A percentile compares a stretch with the other conserved stretches of the same genome.
Evolutionary conservation across 306 rosid species (phyloP).

Genomic region (Luffa aegyptiaca): DNA sequence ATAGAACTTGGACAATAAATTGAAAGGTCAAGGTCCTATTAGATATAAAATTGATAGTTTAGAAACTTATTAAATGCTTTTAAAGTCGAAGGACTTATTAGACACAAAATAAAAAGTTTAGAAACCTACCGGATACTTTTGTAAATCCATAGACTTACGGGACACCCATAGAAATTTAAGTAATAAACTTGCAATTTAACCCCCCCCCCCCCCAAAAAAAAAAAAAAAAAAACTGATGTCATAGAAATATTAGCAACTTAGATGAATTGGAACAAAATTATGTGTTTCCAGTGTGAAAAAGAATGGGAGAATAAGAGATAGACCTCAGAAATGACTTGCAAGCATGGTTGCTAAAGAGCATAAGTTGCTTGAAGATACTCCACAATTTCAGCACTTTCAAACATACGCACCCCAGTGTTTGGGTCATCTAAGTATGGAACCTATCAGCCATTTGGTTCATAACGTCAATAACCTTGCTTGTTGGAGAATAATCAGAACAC

Average conservation of each 20-base stretch:
- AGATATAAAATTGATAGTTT: not conserved
- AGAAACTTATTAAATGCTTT: not conserved
- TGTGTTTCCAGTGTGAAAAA: not conserved
- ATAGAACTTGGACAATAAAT: not conserved
- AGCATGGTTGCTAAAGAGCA: conserved; percentile 33
- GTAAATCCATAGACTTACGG: too few relatives aligned
- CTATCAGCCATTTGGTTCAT: conserved; percentile 30
- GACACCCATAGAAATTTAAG: too few relatives aligned
- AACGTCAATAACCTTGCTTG: not conserved
- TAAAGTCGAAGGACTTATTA: not conserved
- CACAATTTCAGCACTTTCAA: conserved; percentile 86
- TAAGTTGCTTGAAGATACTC: conserved; percentile 81
- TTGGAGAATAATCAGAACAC: not conserved
- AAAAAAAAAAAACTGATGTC: not conserved
- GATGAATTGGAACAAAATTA: not conserved
- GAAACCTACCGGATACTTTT: too few relatives aligned
- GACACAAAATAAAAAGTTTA: too few relatives aligned
- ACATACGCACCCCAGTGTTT: conserved; percentile 89
- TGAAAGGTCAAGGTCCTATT: not conserved
- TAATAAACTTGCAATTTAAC: not conserved
- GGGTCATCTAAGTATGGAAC: conserved; percentile 90
- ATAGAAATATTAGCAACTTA: not conserved
- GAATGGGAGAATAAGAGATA: not conserved
- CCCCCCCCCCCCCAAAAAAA: too few relatives aligned
- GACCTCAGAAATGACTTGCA: conserved; percentile 7